Evolutionary conservation across 805 yeast species (phyloP).

Genomic region (Candida insectorum): DNA sequence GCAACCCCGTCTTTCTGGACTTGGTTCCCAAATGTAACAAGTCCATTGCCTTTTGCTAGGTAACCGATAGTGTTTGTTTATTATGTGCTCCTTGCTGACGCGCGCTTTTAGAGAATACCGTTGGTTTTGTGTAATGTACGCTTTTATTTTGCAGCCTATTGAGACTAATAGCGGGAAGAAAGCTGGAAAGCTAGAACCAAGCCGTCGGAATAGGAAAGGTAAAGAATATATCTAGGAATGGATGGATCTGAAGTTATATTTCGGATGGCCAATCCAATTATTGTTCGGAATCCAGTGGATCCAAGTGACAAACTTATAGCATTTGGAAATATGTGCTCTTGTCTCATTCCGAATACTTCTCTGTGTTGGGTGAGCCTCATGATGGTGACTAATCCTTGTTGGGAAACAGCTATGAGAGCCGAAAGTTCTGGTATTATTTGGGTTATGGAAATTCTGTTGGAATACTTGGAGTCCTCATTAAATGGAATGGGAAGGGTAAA

Average conservation of each 20-base stretch:
- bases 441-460: constrained; percentile 35
- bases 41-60: too few species aligned
- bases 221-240: constrained; percentile 26
- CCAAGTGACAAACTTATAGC: constrained; percentile 25
- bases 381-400: constrained; percentile 35
- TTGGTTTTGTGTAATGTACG: too few species aligned
- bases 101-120: too few species aligned
- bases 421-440: constrained; percentile 33
- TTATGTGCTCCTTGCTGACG: too few species aligned
- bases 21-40: constrained; percentile 49
- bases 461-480: constrained; percentile 31
- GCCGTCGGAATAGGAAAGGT: constrained; percentile 35
- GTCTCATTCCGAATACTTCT: constrained; percentile 41
- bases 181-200: constrained; percentile 20
- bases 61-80: neutral
- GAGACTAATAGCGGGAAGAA: too few species aligned
- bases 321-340: constrained; percentile 40
- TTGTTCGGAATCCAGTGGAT: constrained; percentile 26
- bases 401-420: constrained; percentile 32
- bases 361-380: constrained; percentile 34
- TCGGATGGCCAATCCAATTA: constrained; percentile 29
- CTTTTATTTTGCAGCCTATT: too few species aligned
- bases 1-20: constrained; percentile 66
- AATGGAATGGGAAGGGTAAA: constrained; percentile 37
- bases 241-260: constrained; percentile 12